Evolutionary conservation across 441 rosid genomes (phyloP).

Genomic region (Hypseocharis bilobata): DNA sequence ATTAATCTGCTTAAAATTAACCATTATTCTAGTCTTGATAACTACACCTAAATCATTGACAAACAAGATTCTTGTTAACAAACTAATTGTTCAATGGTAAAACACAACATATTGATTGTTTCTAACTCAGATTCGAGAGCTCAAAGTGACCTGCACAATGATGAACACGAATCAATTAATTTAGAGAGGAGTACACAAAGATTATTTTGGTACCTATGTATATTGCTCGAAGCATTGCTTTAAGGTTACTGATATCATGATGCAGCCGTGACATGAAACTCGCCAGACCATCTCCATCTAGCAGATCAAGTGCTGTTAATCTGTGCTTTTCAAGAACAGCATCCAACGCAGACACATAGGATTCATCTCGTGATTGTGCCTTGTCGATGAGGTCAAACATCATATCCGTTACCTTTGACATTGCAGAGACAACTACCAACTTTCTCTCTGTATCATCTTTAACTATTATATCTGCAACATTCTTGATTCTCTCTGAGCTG

Average conservation of each 20-base stretch:
- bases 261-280: constrained; percentile 55
- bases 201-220: constrained; percentile 52
- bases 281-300: constrained; percentile 64
- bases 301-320: constrained; percentile 62
- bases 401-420: constrained; percentile 96
- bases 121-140: too few species aligned
- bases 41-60: too few species aligned
- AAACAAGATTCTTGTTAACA: too few species aligned
- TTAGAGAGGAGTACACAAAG: background rate
- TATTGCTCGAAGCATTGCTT: constrained; percentile 94
- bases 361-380: constrained; percentile 77
- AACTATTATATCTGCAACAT: constrained; percentile 62
- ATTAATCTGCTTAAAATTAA: too few species aligned
- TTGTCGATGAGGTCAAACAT: constrained; percentile 69
- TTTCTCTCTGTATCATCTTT: constrained; percentile 61
- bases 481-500: constrained; percentile 68
- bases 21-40: too few species aligned
- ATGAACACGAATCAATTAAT: background rate
- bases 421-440: constrained; percentile 86
- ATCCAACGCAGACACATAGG: constrained; percentile 61
- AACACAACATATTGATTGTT: too few species aligned
- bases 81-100: too few species aligned
- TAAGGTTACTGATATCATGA: constrained; percentile 70
- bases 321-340: constrained; percentile 71
- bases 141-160: too few species aligned